Conservation (phyloP, 2,329 filamentous ascomycete genomes). For the Chaetothyriales sp. region DNA sequence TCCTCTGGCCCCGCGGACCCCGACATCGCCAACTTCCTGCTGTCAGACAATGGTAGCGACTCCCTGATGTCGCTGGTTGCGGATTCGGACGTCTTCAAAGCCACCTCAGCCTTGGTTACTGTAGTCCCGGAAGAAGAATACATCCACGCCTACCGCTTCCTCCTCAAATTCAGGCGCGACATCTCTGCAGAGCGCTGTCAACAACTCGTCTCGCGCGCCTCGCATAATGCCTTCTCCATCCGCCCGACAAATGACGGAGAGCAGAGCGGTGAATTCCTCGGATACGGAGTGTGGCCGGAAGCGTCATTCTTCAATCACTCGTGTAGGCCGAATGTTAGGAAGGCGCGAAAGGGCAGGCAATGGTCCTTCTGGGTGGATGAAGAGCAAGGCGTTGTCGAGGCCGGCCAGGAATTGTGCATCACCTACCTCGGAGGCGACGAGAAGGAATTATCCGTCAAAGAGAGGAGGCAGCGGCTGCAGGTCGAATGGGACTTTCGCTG, state of each 20-base stretch:
- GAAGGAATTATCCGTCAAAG: constrained; percentile 2
- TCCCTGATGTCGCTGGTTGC: not conserved
- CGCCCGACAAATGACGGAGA: constrained; percentile 5
- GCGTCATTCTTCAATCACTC: constrained; percentile 11
- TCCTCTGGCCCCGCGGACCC: not conserved
- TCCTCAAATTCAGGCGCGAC: constrained; percentile 1
- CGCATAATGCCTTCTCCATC: constrained; percentile 11
- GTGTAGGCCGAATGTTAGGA: constrained; percentile 7
- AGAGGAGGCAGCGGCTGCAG: constrained; percentile 6
- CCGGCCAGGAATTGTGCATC: constrained; percentile 10
- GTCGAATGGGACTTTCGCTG: constrained; percentile 8
- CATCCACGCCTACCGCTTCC: constrained; percentile 1
- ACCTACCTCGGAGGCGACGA: constrained; percentile 13
- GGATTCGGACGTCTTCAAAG: not conserved
- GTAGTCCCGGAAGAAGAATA: not conserved
- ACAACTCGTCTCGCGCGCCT: constrained; percentile 4
- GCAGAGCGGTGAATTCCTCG: constrained; percentile 8
- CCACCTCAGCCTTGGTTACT: not conserved
- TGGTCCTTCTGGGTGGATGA: constrained; percentile 5
- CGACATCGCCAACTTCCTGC: constrained; percentile 3
- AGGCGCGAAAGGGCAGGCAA: constrained; percentile 4
- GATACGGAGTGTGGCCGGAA: constrained; percentile 9
- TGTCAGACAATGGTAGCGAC: not conserved
- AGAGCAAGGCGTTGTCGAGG: not conserved
- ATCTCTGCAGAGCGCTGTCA: not conserved